phyloP scores from a whole-genome alignment of 2,329 filamentous ascomycete genomes.

The Ascochyta pisi region DNA sequence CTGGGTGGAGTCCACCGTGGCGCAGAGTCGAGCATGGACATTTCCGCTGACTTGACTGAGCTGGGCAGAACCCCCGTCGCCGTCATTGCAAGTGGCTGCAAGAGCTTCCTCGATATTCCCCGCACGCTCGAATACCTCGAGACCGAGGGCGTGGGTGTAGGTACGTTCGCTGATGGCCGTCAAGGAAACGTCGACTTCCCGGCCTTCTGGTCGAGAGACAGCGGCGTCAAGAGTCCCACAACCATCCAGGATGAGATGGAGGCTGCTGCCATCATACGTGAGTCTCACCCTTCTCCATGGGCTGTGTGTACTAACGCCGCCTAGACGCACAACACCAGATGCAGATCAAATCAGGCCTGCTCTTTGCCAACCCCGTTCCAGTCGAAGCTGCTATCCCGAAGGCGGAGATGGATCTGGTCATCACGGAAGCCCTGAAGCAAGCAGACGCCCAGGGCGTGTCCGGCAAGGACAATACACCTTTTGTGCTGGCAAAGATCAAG shows the following conservation, averaged over 20 bases:
- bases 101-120: slow-evolving; percentile 93
- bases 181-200: slow-evolving; percentile 80
- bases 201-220: slow-evolving; percentile 90
- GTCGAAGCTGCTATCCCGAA: slow-evolving; percentile 72
- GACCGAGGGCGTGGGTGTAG: slow-evolving; percentile 78
- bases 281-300: slow-evolving; percentile 6
- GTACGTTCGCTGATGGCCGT: slow-evolving; percentile 87
- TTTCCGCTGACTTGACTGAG: slow-evolving; percentile 95
- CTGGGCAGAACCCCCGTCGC: slow-evolving; percentile 87
- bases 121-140: slow-evolving; percentile 83
- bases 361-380: slow-evolving; percentile 90
- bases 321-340: slow-evolving; percentile 75
- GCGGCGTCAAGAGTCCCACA: slow-evolving; percentile 78
- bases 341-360: slow-evolving; percentile 76
- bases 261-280: slow-evolving; percentile 85
- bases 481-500: slow-evolving; percentile 78
- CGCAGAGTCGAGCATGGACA: slow-evolving; percentile 84
- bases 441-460: slow-evolving; percentile 55
- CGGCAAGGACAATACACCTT: slow-evolving; percentile 84
- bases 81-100: slow-evolving; percentile 89
- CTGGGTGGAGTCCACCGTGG: slow-evolving; percentile 93
- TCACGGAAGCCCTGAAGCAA: slow-evolving; percentile 50
- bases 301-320: slow-evolving; percentile 4
- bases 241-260: slow-evolving; percentile 77
- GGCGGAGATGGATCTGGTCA: slow-evolving; percentile 50